Base-by-base conservation (phyloP, 1,284 basidiomycete genomes). In the Melampsora abietis-canadensis region DNA sequence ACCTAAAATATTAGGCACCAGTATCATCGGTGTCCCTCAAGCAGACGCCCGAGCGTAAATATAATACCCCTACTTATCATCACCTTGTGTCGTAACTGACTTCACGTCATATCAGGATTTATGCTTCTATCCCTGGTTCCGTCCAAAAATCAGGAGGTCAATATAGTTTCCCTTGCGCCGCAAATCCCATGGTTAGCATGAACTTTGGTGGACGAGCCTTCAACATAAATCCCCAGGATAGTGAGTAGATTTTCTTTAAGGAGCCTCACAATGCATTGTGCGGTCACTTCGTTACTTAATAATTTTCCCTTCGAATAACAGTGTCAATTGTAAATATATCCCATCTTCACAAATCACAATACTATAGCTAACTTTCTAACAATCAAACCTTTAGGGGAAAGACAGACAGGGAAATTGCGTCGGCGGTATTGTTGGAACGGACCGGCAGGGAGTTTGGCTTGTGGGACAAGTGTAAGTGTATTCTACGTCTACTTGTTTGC, bases 401-500 rank as follows among this genome's bases (percentile, higher is more conserved):
- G 37, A 69, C 34, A 27, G 61, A 37, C 2, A 61, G 24, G 67
- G 67, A 4, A 21, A 47, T 30, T 69, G 67, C 21, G 67, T 69
- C 47, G 67, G 67, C 7, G 67, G 67, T 30, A 69, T 69, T 21
- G 61, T 69, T 46, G 59, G 54, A 44, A 19, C 61, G 27, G 67
- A 69, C 7, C 37, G 48, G 21, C 54, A 69, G 30, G 59, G 40
- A 4, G 54, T 61, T 30, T 69, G 67, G 67, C 59, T 69, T 3
- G 67, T 69, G 44, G 67, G 67, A 44, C 67, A 69, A 69, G 67
- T 69, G 67, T 69, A 44, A 46, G 67, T 69, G 4, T 7, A 69
- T n/a, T 31, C 44, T 14, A 3, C 31, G 27, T 30, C 12, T 8
- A 24, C 21, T 3, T 2, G 47, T 44, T 61, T 47, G 7, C 46